A percentile compares a stretch with the other conserved stretches of the same genome.
Conservation (phyloP, 2,329 filamentous ascomycete species). For the Diplodia sapinea region DNA sequence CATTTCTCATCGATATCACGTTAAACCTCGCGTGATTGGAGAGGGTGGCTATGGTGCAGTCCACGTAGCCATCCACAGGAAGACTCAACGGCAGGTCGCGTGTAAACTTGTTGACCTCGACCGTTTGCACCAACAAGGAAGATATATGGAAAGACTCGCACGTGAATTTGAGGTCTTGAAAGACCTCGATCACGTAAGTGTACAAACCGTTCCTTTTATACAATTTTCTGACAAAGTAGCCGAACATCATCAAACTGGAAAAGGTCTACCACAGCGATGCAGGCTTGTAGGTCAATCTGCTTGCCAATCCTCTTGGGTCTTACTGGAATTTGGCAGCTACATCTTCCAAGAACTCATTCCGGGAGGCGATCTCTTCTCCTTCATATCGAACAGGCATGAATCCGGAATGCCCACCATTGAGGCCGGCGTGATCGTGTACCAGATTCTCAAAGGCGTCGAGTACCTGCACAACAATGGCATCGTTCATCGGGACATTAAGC, state of each 20-base stretch:
- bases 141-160: conserved; percentile 33
- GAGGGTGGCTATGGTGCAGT: conserved; percentile 61
- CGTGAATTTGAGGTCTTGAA: conserved; percentile 58
- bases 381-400: conserved; percentile 57
- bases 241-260: conserved; percentile 64
- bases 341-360: conserved; percentile 67
- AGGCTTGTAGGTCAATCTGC: conserved; percentile 52
- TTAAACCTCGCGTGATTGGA: conserved; percentile 60
- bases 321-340: conserved; percentile 50
- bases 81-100: conserved; percentile 65
- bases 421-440: conserved; percentile 60
- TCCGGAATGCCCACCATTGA: conserved; percentile 56
- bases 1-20: conserved; percentile 45
- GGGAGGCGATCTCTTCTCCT: conserved; percentile 67
- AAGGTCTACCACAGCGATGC: conserved; percentile 61
- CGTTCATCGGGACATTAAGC: conserved; percentile 68
- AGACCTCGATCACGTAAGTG: conserved; percentile 58
- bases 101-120: conserved; percentile 66
- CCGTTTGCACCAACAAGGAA: neutral
- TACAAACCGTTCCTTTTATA: neutral
- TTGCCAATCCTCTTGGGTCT: neutral
- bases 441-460: conserved; percentile 63
- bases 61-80: conserved; percentile 59
- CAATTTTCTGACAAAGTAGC: conserved; percentile 44
- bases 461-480: conserved; percentile 63